Conservation (phyloP, 805 yeast genomes). For the Limtongozyma cylindracea region DNA sequence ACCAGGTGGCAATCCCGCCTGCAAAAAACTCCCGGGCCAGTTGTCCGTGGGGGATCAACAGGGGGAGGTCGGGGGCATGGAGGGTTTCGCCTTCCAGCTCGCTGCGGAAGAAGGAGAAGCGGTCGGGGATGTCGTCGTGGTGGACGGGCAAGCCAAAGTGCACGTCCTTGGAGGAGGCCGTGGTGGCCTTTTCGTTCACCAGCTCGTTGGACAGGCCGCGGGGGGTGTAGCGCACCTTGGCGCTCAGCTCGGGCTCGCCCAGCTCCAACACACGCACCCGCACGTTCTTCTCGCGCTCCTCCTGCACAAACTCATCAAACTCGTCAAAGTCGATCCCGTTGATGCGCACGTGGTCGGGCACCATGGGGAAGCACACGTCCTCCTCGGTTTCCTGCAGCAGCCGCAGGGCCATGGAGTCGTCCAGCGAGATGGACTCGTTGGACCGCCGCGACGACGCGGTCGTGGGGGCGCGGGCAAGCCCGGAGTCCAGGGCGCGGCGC, state of each 20-base stretch:
- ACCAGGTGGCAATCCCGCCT: slow-evolving; percentile 66
- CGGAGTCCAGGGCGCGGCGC: too few species aligned
- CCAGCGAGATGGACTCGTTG: too few species aligned
- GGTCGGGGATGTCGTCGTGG: slow-evolving; percentile 1
- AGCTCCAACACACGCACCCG: slow-evolving; percentile 5
- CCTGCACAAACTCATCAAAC: slow-evolving; percentile 55
- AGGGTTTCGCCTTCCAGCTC: slow-evolving; percentile 70
- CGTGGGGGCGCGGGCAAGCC: too few species aligned
- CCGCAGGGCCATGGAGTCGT: slow-evolving; percentile 46
- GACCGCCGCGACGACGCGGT: too few species aligned
- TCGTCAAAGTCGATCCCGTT: slow-evolving; percentile 84
- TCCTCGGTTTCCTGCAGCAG: slow-evolving; percentile 84
- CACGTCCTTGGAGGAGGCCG: slow-evolving; percentile 3
- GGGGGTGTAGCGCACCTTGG: slow-evolving; percentile 44
- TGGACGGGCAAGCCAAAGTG: slow-evolving; percentile 12
- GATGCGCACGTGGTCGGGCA: slow-evolving; percentile 27
- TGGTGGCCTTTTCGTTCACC: neutral
- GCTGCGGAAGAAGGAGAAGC: slow-evolving; percentile 67
- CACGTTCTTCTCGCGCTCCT: slow-evolving; percentile 13
- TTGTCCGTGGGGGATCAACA: slow-evolving; percentile 40
- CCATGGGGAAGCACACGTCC: slow-evolving; percentile 93
- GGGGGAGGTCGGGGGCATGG: slow-evolving; percentile 72
- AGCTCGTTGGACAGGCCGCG: neutral
- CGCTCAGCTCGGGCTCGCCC: slow-evolving; percentile 13
- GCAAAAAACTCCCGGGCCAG: slow-evolving; percentile 46